Evolutionary conservation across 805 yeast genomes (phyloP).

Genomic region (Saccharomycopsis sp.): DNA sequence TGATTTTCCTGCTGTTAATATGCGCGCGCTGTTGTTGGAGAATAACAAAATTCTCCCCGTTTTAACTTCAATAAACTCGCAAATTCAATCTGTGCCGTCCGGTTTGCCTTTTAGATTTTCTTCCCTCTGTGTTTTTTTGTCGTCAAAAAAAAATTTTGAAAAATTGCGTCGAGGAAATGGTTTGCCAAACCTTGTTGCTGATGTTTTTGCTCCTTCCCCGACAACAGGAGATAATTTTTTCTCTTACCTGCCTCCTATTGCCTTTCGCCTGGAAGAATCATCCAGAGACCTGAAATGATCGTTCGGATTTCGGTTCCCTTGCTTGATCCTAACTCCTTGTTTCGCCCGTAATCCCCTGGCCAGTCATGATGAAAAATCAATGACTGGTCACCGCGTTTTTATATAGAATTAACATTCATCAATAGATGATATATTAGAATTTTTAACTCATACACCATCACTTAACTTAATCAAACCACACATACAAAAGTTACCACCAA

Average conservation of each 20-base stretch:
- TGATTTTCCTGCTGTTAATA: background rate
- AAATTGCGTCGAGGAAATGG: background rate
- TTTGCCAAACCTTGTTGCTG: background rate
- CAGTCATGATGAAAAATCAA: too few species aligned
- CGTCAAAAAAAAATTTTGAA: background rate
- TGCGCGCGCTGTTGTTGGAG: background rate
- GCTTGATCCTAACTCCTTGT: too few species aligned
- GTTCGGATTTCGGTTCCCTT: too few species aligned
- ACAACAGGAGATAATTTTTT: background rate
- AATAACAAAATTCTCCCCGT: background rate
- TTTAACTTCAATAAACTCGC: background rate
- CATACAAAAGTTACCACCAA: background rate
- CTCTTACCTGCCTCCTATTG: background rate
- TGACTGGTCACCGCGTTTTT: too few species aligned
- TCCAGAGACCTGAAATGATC: too few species aligned
- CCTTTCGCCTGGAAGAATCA: background rate
- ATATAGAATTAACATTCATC: background rate
- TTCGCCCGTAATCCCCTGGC: too few species aligned
- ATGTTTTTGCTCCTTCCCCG: background rate
- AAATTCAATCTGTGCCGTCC: background rate
- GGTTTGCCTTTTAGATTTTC: background rate
- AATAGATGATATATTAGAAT: background rate
- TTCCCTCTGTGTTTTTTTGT: background rate
- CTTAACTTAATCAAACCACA: background rate
- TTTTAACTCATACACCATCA: background rate